Base-by-base conservation (phyloP, 2,329 filamentous ascomycete species). In the Penicillium decumbens region DNA sequence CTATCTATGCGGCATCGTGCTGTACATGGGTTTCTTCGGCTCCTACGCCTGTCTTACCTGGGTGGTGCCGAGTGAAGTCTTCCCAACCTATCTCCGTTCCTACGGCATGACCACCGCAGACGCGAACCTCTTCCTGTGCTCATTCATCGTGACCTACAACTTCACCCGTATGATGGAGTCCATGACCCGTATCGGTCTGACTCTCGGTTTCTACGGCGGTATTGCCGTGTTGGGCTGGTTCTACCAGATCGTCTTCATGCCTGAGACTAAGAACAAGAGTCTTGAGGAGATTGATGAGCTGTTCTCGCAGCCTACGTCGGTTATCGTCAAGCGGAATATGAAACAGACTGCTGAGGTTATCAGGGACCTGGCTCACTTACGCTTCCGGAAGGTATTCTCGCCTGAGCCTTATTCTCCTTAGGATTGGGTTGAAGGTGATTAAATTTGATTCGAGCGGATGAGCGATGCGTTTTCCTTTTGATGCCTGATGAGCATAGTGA, bases 201-300 rank as follows among this genome's bases (percentile, higher is more conserved):
- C 80, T 0, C 76, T 88, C 0, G 85, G 85, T 2, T 88, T 89
- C 69, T 89, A 87, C 65, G 85, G 85, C 4, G 85, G 85, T 13
- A 88, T 88, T 46, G 85, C 85, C 0, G 77, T 85, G 0, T 8
- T 88, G 0, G 85, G 84, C 10, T 86, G 83, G 79, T 72, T 87
- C 58, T 88, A 88, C 67, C 85, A 88, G 70, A 74, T 88, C 41
- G 65, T 88, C 43, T 88, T 88, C 70, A 88, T 88, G 85, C 84
- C 83, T 0, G 84, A 88, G 73, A 88, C 84, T 2, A 87, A 87
- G 74, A 80, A 84, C 65, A 79, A 78, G 66, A 80, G 80, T 1
- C 77, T 88, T 0, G 85, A 88, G 68, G 85, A 88, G 68, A 87
- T 88, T 51, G 84, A 88, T 52, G 71, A 81, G 32, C 72, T 88